These are phyloP conservation scores for Aureobasidium sp. DNA, from an alignment of 2,329 filamentous ascomycete species.

Conservation along the genomic window DNA sequence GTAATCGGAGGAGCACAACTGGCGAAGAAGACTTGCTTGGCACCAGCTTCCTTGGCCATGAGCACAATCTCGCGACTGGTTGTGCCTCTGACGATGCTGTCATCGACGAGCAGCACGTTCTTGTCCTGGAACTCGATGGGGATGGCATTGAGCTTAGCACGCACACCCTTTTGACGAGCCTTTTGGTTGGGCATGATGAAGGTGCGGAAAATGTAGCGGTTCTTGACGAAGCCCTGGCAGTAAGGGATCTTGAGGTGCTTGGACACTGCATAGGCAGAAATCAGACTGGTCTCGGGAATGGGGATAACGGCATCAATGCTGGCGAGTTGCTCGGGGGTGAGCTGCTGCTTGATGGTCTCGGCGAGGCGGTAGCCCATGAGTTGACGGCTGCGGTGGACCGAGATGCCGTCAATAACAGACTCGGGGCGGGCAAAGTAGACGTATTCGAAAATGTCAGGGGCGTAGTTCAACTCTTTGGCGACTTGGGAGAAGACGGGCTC, in stretches of 20 bases:
- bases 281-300: conserved; percentile 76
- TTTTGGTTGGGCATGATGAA: conserved; percentile 83
- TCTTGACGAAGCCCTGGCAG: conserved; percentile 79
- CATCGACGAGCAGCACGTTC: conserved; percentile 78
- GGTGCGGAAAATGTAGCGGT: conserved; percentile 80
- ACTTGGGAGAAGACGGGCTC: conserved; percentile 71
- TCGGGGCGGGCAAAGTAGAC: conserved; percentile 85
- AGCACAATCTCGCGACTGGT: conserved; percentile 71
- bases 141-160: conserved; percentile 84
- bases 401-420: conserved; percentile 78
- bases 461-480: conserved; percentile 59
- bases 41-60: conserved; percentile 80
- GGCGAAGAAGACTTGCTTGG: conserved; percentile 74
- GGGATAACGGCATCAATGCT: conserved; percentile 82
- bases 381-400: conserved; percentile 73
- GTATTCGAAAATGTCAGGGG: conserved; percentile 80
- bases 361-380: conserved; percentile 82
- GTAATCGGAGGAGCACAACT: conserved; percentile 75
- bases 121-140: conserved; percentile 74
- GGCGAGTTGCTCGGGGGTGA: conserved; percentile 62
- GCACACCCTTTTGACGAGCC: conserved; percentile 74
- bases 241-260: conserved; percentile 68
- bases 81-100: conserved; percentile 82
- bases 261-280: conserved; percentile 70
- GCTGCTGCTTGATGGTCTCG: conserved; percentile 58